Conservation (phyloP, 345 rosid genomes). For the Salix viminalis region DNA sequence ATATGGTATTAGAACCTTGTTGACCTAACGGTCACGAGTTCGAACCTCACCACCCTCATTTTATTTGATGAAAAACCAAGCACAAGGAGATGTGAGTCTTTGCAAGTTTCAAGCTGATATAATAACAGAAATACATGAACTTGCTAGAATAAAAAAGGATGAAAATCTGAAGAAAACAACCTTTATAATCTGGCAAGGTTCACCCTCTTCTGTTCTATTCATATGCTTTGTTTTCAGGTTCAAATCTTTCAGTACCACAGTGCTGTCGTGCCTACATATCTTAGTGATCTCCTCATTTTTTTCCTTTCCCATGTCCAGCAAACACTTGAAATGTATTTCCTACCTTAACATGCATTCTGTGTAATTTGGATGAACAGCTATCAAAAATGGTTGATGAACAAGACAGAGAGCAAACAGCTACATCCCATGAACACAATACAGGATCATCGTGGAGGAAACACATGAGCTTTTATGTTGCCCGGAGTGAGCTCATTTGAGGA, state of each 20-base stretch:
- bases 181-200: slow-evolving; percentile 83
- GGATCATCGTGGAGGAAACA: background rate
- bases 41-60: no score
- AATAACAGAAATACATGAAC: background rate
- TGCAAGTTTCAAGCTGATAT: background rate
- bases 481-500: background rate
- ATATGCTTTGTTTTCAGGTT: slow-evolving; percentile 90
- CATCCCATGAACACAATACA: background rate
- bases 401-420: background rate
- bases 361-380: slow-evolving; percentile 22
- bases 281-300: slow-evolving; percentile 71
- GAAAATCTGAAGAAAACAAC: slow-evolving; percentile 25
- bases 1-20: no score
- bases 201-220: slow-evolving; percentile 87
- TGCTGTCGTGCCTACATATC: slow-evolving; percentile 78
- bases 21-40: no score
- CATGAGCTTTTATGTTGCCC: background rate
- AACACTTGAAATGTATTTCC: slow-evolving; percentile 87
- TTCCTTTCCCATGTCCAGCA: slow-evolving; percentile 77
- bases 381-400: background rate
- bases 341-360: slow-evolving; percentile 85
- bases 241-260: slow-evolving; percentile 59
- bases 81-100: no score
- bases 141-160: background rate
- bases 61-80: no score